Conservation (phyloP, 2,329 filamentous ascomycete genomes). For the Graphiopsis chlorocephala region DNA sequence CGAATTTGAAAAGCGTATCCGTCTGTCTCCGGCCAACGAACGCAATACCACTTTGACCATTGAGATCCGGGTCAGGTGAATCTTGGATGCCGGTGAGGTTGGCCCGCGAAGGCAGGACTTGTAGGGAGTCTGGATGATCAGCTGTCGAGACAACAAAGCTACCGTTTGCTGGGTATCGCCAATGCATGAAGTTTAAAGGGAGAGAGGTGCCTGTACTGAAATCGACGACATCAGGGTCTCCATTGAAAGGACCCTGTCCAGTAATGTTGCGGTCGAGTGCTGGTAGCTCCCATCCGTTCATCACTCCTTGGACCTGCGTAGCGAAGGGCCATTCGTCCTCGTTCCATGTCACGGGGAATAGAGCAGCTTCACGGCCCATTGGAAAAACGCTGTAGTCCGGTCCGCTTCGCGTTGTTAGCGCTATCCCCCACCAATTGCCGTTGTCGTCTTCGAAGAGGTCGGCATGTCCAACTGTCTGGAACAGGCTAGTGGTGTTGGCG, state of each 20-base stretch:
- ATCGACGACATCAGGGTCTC: constrained; percentile 45
- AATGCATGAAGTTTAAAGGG: constrained; percentile 56
- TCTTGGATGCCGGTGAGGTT: constrained; percentile 50
- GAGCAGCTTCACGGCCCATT: constrained; percentile 55
- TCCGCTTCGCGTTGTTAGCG: constrained; percentile 47
- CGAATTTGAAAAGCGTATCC: constrained; percentile 54
- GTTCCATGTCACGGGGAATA: constrained; percentile 51
- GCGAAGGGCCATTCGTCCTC: constrained; percentile 39
- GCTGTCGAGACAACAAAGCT: constrained; percentile 46
- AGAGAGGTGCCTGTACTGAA: constrained; percentile 47
- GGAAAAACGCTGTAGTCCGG: constrained; percentile 39
- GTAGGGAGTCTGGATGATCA: constrained; percentile 45
- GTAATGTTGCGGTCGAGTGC: constrained; percentile 33
- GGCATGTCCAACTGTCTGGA: constrained; percentile 56
- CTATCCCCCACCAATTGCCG: constrained; percentile 54
- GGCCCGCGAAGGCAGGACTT: constrained; percentile 48
- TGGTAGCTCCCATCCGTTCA: constrained; percentile 46
- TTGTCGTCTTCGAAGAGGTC: constrained; percentile 54
- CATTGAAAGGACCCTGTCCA: constrained; percentile 44
- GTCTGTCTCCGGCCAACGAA: constrained; percentile 56
- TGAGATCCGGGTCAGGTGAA: constrained; percentile 45
- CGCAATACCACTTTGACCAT: constrained; percentile 48
- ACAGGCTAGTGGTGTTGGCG: constrained; percentile 30
- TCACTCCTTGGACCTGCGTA: constrained; percentile 44
- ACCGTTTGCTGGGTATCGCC: constrained; percentile 49